A percentile compares a stretch with the other conserved stretches of the same genome.
These are phyloP conservation scores for Hypholoma fasciculare DNA, from an alignment of 768 basidiomycete species.

Conservation along the genomic window DNA sequence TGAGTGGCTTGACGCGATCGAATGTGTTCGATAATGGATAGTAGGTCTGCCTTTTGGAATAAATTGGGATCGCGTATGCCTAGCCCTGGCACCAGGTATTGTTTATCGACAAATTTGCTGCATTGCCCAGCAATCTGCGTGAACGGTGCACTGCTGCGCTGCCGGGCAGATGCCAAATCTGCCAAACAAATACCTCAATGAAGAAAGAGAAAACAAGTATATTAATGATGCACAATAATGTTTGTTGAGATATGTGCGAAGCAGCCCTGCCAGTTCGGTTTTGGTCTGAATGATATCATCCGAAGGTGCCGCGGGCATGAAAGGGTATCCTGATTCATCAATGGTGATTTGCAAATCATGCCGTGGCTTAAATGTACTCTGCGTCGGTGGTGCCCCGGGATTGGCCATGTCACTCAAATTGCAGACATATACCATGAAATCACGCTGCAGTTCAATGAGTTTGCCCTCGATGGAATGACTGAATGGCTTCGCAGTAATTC, in stretches of 20 bases:
- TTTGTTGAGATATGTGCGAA: not conserved
- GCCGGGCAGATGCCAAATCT: not conserved
- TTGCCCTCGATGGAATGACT: not conserved
- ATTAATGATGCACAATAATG: not conserved
- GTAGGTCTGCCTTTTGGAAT: no score
- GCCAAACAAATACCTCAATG: no score
- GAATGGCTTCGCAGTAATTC: not conserved
- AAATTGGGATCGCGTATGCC: no score
- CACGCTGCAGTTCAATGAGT: not conserved
- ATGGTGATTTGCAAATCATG: not conserved
- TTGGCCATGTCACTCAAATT: not conserved
- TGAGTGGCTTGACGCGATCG: no score
- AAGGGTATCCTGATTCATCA: not conserved
- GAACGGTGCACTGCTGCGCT: not conserved
- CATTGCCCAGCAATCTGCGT: not conserved
- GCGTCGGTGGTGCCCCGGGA: not conserved
- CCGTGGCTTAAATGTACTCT: not conserved
- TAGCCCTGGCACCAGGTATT: not conserved
- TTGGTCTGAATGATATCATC: not conserved
- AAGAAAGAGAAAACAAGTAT: not conserved
- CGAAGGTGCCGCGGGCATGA: not conserved
- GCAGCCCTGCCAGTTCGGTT: not conserved
- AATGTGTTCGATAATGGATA: no score
- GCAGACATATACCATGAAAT: not conserved
- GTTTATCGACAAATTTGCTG: not conserved